A percentile compares a stretch with the other conserved stretches of the same genome.
Conservation (phyloP, 495 filamentous ascomycete species). For the Aspergillus egyptiacus region DNA sequence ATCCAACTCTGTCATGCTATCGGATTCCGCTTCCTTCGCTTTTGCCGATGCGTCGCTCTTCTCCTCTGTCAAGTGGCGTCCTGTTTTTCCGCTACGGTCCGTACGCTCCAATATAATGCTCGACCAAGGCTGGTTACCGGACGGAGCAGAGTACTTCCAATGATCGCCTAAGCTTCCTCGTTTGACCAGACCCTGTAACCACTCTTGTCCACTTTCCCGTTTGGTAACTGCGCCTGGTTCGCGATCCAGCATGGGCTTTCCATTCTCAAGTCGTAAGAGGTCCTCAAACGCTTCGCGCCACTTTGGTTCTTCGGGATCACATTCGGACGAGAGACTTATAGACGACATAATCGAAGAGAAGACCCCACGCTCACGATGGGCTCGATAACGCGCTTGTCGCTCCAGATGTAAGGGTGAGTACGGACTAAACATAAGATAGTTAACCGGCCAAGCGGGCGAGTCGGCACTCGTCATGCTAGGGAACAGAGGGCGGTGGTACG, state of each 20-base stretch:
- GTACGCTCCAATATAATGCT: conserved; percentile 24
- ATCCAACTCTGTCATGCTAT: conserved; percentile 36
- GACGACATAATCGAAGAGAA: conserved; percentile 38
- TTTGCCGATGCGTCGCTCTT: background rate
- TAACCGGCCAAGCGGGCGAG: conserved; percentile 34
- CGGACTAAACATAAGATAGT: conserved; percentile 39
- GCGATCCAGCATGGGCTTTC: conserved; percentile 39
- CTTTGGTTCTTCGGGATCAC: conserved; percentile 31
- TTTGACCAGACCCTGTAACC: conserved; percentile 33
- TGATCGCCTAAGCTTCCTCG: conserved; percentile 36
- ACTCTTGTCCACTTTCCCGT: conserved; percentile 29
- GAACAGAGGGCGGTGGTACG: conserved; percentile 23
- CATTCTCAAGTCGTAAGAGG: conserved; percentile 45
- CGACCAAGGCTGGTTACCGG: conserved; percentile 20
- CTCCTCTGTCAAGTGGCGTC: background rate
- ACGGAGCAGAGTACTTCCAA: conserved; percentile 28
- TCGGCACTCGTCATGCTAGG: conserved; percentile 29
- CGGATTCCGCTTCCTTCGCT: conserved; percentile 4
- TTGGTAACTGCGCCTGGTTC: conserved; percentile 18
- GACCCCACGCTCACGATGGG: conserved; percentile 25
- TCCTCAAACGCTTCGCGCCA: conserved; percentile 56
- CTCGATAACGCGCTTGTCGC: conserved; percentile 25
- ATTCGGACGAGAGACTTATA: conserved; percentile 23
- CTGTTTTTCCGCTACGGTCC: conserved; percentile 10
- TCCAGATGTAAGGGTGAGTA: conserved; percentile 51